phyloP scores from a whole-genome alignment of 768 basidiomycete genomes.

The Tricholoma matsutake region DNA sequence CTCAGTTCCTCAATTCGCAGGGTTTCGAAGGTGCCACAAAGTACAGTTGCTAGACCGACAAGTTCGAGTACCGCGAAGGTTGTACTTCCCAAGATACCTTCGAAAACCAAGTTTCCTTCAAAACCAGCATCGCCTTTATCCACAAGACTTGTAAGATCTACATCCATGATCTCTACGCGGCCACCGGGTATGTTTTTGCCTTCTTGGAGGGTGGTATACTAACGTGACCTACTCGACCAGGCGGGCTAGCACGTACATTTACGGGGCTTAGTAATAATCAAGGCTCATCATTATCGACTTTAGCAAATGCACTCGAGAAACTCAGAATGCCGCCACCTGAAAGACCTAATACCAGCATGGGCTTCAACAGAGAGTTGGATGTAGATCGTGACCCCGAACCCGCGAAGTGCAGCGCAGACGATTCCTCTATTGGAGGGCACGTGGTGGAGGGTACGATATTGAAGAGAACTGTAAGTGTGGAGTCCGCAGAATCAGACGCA shows the following conservation, averaged over 20 bases:
- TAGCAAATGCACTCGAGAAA: slow-evolving; percentile 68
- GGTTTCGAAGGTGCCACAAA: slow-evolving; percentile 1
- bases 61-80: slow-evolving; percentile 20
- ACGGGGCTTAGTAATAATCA: slow-evolving; percentile 16
- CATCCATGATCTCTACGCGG: slow-evolving; percentile 24
- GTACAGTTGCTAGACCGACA: slow-evolving; percentile 16
- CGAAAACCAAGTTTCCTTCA: slow-evolving; percentile 12
- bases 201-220: neutral
- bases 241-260: slow-evolving; percentile 22
- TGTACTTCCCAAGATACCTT: slow-evolving; percentile 24
- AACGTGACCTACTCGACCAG: slow-evolving; percentile 10
- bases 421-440: slow-evolving; percentile 5
- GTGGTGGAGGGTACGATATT: neutral
- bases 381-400: slow-evolving; percentile 16
- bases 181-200: slow-evolving; percentile 25
- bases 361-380: slow-evolving; percentile 47
- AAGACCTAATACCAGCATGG: slow-evolving; percentile 68
- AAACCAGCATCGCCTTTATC: slow-evolving; percentile 29
- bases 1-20: slow-evolving; percentile 25
- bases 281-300: slow-evolving; percentile 51
- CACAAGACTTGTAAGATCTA: slow-evolving; percentile 29
- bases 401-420: slow-evolving; percentile 9
- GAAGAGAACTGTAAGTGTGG: neutral
- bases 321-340: slow-evolving; percentile 63
- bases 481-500: slow-evolving; percentile 1